Evolutionary conservation across 192 early-diverging fungal species (phyloP).

Genomic region (Phycomyces blakesleeanus): DNA sequence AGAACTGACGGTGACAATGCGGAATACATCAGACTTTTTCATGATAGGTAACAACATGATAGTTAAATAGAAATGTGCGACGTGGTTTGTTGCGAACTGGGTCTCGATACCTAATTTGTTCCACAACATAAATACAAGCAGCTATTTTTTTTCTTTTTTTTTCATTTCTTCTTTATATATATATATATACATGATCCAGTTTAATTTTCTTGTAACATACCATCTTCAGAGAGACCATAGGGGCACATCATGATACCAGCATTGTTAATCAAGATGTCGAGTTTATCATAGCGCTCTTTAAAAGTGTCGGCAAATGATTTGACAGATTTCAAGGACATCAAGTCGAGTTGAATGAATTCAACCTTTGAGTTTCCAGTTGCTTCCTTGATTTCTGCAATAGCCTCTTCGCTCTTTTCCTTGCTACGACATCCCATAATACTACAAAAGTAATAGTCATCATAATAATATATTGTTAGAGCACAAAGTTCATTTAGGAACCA

Average conservation of each 20-base stretch:
- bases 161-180: too few relatives aligned
- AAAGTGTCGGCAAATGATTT: slow-evolving; percentile 34
- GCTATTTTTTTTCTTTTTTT: not conserved
- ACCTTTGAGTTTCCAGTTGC: slow-evolving; percentile 19
- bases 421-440: slow-evolving; percentile 22
- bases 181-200: too few relatives aligned
- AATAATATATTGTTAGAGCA: not conserved
- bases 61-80: slow-evolving; percentile 42
- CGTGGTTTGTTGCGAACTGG: slow-evolving; percentile 56
- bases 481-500: not conserved
- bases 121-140: not conserved
- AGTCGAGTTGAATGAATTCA: slow-evolving; percentile 26
- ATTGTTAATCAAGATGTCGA: slow-evolving; percentile 61
- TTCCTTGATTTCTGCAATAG: slow-evolving; percentile 22
- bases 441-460: not conserved
- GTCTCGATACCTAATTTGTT: slow-evolving; percentile 42
- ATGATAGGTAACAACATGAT: slow-evolving; percentile 22
- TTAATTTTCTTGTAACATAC: too few relatives aligned
- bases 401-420: slow-evolving; percentile 4
- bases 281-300: slow-evolving; percentile 22
- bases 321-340: slow-evolving; percentile 38
- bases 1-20: slow-evolving; percentile 33
- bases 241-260: slow-evolving; percentile 57
- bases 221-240: slow-evolving; percentile 37
- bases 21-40: slow-evolving; percentile 19